Evolutionary conservation across 176 grass and related monocot genomes (phyloP).

Genomic region (Oryza punctata): DNA sequence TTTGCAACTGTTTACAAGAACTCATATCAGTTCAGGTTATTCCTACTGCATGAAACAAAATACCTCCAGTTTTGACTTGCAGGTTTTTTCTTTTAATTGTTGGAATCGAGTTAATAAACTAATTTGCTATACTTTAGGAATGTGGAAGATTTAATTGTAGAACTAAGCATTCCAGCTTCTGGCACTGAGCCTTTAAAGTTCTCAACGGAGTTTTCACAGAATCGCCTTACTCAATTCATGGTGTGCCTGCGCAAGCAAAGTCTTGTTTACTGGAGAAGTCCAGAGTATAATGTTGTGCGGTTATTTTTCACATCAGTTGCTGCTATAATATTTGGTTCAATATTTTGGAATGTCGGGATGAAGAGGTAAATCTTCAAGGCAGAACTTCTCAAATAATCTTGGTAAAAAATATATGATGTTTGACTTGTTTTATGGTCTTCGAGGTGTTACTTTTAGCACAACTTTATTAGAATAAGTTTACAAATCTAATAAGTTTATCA

Average conservation of each 20-base stretch:
- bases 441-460: background rate
- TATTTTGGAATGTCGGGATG: conserved; percentile 75
- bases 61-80: background rate
- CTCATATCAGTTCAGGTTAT: conserved; percentile 61
- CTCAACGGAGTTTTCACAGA: conserved; percentile 57
- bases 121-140: conserved; percentile 40
- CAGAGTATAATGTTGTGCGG: conserved; percentile 67
- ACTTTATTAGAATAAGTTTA: background rate
- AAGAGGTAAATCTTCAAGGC: conserved; percentile 39
- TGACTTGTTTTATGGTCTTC: background rate
- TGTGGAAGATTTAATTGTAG: conserved; percentile 53
- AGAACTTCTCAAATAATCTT: background rate
- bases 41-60: conserved; percentile 24
- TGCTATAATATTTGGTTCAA: conserved; percentile 61
- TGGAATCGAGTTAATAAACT: background rate
- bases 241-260: conserved; percentile 62
- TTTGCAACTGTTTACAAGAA: conserved; percentile 66
- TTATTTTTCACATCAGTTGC: conserved; percentile 61
- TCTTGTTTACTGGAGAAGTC: conserved; percentile 81
- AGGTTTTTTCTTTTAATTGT: background rate
- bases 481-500: background rate
- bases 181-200: conserved; percentile 60
- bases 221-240: conserved; percentile 56
- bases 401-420: background rate
- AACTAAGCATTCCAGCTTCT: conserved; percentile 47